Conservation (phyloP, 352 stramenopile species). For the Phytophthora litchii region DNA sequence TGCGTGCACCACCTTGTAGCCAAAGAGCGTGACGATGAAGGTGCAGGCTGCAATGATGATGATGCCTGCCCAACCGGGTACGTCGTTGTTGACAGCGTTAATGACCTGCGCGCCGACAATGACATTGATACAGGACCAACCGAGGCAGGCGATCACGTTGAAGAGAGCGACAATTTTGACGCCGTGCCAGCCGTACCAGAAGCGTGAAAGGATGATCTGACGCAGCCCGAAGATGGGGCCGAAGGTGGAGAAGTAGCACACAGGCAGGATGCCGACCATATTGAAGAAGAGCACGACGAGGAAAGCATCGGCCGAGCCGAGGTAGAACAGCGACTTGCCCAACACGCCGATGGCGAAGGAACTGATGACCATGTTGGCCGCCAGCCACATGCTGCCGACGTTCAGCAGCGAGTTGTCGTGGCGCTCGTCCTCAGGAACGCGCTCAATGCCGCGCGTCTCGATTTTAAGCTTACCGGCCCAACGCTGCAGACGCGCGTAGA, state of each 20-base stretch:
- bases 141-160: conserved; percentile 49
- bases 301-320: conserved; percentile 47
- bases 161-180: conserved; percentile 52
- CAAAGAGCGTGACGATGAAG: conserved; percentile 54
- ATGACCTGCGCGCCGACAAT: conserved; percentile 59
- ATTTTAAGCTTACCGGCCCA: conserved; percentile 45
- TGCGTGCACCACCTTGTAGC: conserved; percentile 54
- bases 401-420: conserved; percentile 47
- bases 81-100: conserved; percentile 49
- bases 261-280: conserved; percentile 48
- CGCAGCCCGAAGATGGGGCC: conserved; percentile 48
- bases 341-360: conserved; percentile 50
- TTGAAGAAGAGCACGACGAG: conserved; percentile 52
- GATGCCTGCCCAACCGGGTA: conserved; percentile 50
- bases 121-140: conserved; percentile 54
- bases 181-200: conserved; percentile 54
- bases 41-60: conserved; percentile 51
- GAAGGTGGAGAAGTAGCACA: conserved; percentile 54
- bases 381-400: conserved; percentile 52
- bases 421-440: conserved; percentile 51
- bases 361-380: conserved; percentile 56
- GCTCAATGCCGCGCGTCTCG: conserved; percentile 53
- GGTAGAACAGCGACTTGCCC: conserved; percentile 51
- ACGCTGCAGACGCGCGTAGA: conserved; percentile 33
- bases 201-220: conserved; percentile 57